A percentile compares a stretch with the other conserved stretches of the same genome.
Conservation (phyloP, 805 yeast species). For the Candida alai region DNA sequence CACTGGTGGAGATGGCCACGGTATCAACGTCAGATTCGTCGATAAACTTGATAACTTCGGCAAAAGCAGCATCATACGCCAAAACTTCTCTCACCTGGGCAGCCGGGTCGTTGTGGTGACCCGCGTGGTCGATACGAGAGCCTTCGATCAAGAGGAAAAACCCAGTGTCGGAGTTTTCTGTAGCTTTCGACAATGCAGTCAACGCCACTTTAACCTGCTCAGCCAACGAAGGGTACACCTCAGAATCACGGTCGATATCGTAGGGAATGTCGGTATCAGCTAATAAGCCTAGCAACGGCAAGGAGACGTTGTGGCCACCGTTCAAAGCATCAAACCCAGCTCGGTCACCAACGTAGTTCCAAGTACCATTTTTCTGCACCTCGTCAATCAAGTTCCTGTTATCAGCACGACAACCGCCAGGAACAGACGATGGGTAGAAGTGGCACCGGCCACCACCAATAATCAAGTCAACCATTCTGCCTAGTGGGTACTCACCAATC, state of each 20-base stretch:
- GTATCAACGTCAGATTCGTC: constrained; percentile 71
- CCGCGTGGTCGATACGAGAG: constrained; percentile 92
- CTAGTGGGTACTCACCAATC: constrained; percentile 76
- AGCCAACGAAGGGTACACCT: constrained; percentile 67
- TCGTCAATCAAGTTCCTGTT: constrained; percentile 61
- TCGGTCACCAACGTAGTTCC: constrained; percentile 60
- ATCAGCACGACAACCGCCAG: constrained; percentile 71
- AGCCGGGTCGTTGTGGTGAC: constrained; percentile 90
- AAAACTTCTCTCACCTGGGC: constrained; percentile 90
- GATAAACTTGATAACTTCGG: constrained; percentile 68
- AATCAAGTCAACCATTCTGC: constrained; percentile 75
- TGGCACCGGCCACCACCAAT: constrained; percentile 92
- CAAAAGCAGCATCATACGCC: constrained; percentile 80
- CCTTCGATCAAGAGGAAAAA: constrained; percentile 88
- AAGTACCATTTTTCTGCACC: constrained; percentile 53
- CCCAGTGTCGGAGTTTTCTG: constrained; percentile 72
- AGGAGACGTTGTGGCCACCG: constrained; percentile 56
- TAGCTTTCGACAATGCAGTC: constrained; percentile 60
- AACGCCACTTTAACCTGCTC: constrained; percentile 78
- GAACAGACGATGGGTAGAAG: constrained; percentile 50
- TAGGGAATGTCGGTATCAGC: constrained; percentile 80
- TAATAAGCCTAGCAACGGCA: constrained; percentile 76
- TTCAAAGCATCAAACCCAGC: constrained; percentile 51
- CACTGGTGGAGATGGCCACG: constrained; percentile 76
- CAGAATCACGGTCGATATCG: constrained; percentile 68